Base-by-base conservation (phyloP, 2,329 filamentous ascomycete species). In the Tolypocladium nubicola region DNA sequence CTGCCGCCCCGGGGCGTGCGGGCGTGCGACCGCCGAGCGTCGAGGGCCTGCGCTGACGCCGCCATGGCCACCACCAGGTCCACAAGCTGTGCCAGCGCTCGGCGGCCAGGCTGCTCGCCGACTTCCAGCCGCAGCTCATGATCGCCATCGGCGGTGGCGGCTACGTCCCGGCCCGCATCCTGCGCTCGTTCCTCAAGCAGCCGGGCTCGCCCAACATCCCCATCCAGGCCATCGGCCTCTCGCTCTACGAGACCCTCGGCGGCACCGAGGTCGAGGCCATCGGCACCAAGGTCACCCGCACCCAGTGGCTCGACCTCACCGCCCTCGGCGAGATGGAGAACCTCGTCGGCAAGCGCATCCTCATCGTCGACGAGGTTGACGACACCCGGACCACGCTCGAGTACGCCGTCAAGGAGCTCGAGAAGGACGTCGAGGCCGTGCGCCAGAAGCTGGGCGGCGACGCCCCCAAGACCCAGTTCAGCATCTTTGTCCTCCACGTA, bases 211-310 rank as follows among this genome's bases (percentile, higher is more conserved):
- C 91, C 75, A 99, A 99, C 79, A 99, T 99, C 69, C 93, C 94
- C 64, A 99, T 99, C 75, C 94, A 99, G 81, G 94, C 94, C 63
- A 99, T 99, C 73, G 94, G 94, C 53, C 87, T 99, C 62, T 97
- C 93, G 26, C 86, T 99, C 57, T 99, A 99, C 80, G 94, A 99
- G 77, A 81, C 85, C 61, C 87, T 97, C 53, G 80, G 82, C 58
- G 76, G 79, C 58, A 66, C 66, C 54, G 76, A 76, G 59, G 74
- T 76, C 59, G 94, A 99, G 76, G 76, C 81, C 61, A 87, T 88
- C 49, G 93, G 93, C 64, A 97, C 90, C 63, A 94, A 95, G 77
- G 94, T 99, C 66, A 97, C 90, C 47, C 89, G 94, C 66, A 97
- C 94, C 43, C 94, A 99, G 82, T 99, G 94, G 94, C 85, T 99